These are phyloP conservation scores for Trametes coccinea DNA, from an alignment of 768 basidiomycete genomes.

Conservation along the genomic window DNA sequence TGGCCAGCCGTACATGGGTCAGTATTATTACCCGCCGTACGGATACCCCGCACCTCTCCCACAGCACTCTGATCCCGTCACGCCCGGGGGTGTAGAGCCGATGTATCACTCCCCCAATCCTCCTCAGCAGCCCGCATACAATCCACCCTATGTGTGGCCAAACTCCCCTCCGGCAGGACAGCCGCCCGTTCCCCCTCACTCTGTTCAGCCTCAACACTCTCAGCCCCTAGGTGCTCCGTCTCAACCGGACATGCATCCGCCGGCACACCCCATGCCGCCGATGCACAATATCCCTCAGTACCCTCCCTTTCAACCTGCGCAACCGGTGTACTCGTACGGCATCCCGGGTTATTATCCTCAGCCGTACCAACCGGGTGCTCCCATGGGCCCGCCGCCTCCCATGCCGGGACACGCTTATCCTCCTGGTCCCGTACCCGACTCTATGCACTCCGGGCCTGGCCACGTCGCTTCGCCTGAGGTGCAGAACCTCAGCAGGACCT, in stretches of 20 bases:
- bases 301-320: slow-evolving; percentile 31
- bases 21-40: slow-evolving; percentile 58
- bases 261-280: slow-evolving; percentile 35
- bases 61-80: slow-evolving; percentile 40
- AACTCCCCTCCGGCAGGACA: slow-evolving; percentile 29
- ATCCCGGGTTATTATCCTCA: slow-evolving; percentile 26
- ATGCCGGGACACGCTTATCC: slow-evolving; percentile 22
- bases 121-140: slow-evolving; percentile 32
- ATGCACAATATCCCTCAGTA: slow-evolving; percentile 35
- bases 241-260: slow-evolving; percentile 29
- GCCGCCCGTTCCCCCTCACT: slow-evolving; percentile 24
- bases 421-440: slow-evolving; percentile 13
- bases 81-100: slow-evolving; percentile 31
- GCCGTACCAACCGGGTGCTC: slow-evolving; percentile 14
- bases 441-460: slow-evolving; percentile 10
- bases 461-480: slow-evolving; percentile 32
- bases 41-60: slow-evolving; percentile 49
- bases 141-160: slow-evolving; percentile 37
- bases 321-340: slow-evolving; percentile 25
- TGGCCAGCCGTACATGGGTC: slow-evolving; percentile 36
- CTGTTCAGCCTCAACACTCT: slow-evolving; percentile 28
- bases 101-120: slow-evolving; percentile 31
- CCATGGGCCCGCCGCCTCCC: slow-evolving; percentile 18
- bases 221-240: slow-evolving; percentile 21
- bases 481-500: slow-evolving; percentile 34